Evolutionary conservation across 306 rosid species (phyloP).

Genomic region (Cucumis hystrix): DNA sequence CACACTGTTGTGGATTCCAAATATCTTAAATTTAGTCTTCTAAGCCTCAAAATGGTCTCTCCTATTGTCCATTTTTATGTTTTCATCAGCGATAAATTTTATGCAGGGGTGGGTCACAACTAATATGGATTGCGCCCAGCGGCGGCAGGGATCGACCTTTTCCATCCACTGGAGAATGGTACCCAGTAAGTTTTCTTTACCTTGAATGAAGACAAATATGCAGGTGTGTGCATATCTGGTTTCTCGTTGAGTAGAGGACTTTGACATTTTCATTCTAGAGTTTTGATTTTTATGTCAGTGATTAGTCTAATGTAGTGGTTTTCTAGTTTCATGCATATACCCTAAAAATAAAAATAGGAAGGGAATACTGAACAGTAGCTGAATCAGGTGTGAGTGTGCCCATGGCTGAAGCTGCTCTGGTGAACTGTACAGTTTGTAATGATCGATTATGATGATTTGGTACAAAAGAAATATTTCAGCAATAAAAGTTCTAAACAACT

Average conservation of each 20-base stretch:
- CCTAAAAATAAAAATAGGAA: not conserved
- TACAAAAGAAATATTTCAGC: not conserved
- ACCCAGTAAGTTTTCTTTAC: constrained; percentile 52
- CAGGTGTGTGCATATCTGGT: not conserved
- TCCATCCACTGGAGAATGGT: constrained; percentile 56
- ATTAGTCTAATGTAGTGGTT: not conserved
- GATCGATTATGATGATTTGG: not conserved
- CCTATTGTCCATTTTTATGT: not conserved
- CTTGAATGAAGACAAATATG: not conserved
- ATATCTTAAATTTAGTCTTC: not conserved
- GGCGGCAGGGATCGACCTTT: constrained; percentile 94
- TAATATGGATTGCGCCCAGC: constrained; percentile 97
- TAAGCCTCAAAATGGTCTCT: not conserved
- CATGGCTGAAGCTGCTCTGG: not conserved
- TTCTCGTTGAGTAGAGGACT: not conserved
- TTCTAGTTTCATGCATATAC: not conserved
- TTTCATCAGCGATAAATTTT: not conserved
- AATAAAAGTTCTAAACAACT: not conserved
- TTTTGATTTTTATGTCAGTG: not conserved
- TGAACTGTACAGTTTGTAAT: not conserved
- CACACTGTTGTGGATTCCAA: not conserved
- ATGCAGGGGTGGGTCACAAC: constrained; percentile 74
- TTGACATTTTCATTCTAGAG: not conserved
- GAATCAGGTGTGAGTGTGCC: not conserved
- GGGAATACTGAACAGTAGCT: not conserved